Evolutionary conservation across 805 yeast species (phyloP), one percentile per base, ranked within the genome.

Genomic region (Brettanomyces anomalus): DNA sequence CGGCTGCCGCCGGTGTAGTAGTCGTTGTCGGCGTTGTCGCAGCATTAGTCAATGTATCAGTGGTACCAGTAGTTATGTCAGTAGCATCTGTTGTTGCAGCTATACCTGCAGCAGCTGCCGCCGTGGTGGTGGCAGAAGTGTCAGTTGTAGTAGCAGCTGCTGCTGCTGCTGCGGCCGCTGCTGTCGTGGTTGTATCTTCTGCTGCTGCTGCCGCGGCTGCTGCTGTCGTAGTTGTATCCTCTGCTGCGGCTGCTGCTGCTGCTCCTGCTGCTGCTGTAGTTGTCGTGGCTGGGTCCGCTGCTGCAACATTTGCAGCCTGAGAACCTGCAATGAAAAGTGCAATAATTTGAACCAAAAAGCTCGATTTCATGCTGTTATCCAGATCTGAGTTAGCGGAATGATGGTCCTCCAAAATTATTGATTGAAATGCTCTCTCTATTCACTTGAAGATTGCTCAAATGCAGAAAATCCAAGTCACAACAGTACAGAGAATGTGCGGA

Each of bases 111-210:
- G 43, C 36, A 5, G 47, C 35, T 14, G 43, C 16, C 10, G 47
- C 34, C 14, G 47, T 33, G 6, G 41, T 34, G 18, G 39, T 31
- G n/a, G 49, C 15, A 30, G 66, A 55, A 24, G 58, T 44, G 36
- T 53, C 42, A 3, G 43, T 33, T 3, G 47, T 32, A 15, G 43
- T 10, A 6, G 47, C 31, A 16, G 47, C 33, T 5, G 41, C 37
- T 17, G 39, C 34, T 14, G 49, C 14, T 31, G 66, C 55, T 24
- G 58, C 44, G 17, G 49, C 28, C 16, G 47, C 36, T 35, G 54
- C 41, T 7, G 43, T 17, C 6, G 39, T 28, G n/a, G n/a, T n/a
- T n/a, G n/a, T n/a, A n/a, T n/a, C n/a, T n/a, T n/a, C n/a, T n/a
- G n/a, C n/a, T 4, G 38, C 40, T n/a, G 39, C 18, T 3, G 40